These are phyloP conservation scores for Uronychia setigera DNA, from an alignment of 73 alveolate species.

Conservation along the genomic window DNA sequence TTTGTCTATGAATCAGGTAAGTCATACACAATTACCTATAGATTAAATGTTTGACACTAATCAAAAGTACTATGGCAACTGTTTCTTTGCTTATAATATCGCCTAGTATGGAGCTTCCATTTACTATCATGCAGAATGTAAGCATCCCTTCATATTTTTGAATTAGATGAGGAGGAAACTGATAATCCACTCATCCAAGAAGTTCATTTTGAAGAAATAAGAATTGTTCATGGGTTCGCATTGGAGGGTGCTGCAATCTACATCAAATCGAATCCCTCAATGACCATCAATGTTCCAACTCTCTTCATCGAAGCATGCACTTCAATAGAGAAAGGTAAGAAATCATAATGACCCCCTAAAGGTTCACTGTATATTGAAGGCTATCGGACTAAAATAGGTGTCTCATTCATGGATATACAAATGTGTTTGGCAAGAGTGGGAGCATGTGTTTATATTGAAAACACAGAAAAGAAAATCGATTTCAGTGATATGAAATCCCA, in stretches of 20 bases:
- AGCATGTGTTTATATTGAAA: not conserved
- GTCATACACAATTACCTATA: not conserved
- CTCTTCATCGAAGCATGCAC: not conserved
- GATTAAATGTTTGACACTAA: not conserved
- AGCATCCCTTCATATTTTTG: too few species aligned
- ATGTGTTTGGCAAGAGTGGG: not conserved
- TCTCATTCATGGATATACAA: not conserved
- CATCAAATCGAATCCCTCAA: not conserved
- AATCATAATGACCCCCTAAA: too few species aligned
- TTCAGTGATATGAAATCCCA: not conserved
- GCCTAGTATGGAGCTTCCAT: not conserved
- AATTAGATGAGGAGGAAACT: not conserved
- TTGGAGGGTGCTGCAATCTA: not conserved
- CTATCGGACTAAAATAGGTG: not conserved
- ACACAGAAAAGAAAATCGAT: not conserved
- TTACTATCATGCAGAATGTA: too few species aligned
- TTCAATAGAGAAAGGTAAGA: not conserved
- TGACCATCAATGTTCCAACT: not conserved
- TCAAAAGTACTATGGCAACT: not conserved
- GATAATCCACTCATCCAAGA: not conserved
- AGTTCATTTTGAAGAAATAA: not conserved
- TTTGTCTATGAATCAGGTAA: not conserved
- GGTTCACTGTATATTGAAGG: not conserved
- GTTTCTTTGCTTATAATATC: not conserved
- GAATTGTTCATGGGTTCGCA: not conserved